Conservation (phyloP, 2,329 filamentous ascomycete genomes). For the Hymenoscyphus fructigenus region DNA sequence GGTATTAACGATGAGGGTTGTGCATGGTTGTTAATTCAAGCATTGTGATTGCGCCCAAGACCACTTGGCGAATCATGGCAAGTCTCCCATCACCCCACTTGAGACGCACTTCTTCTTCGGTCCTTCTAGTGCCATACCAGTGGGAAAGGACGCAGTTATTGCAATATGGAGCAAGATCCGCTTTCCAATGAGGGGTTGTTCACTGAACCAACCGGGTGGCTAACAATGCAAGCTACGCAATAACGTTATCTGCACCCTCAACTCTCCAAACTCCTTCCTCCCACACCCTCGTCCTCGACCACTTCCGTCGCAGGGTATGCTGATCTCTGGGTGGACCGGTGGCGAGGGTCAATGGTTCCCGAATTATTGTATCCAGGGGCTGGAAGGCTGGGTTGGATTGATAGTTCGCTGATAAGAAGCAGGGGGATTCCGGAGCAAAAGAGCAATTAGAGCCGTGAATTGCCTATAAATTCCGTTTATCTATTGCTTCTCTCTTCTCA, state of each 20-base stretch:
- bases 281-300: neutral
- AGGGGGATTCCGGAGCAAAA: neutral
- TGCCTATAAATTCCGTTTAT: conserved; percentile 3
- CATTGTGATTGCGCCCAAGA: neutral
- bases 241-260: neutral
- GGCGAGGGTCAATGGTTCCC: neutral
- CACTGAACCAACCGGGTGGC: neutral
- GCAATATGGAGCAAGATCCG: neutral
- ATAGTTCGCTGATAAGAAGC: neutral
- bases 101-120: conserved; percentile 6
- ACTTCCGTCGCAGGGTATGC: neutral
- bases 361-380: neutral
- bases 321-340: neutral
- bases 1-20: neutral
- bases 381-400: neutral
- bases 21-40: conserved; percentile 7
- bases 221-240: neutral
- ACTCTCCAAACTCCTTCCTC: neutral
- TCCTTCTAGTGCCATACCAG: conserved; percentile 5
- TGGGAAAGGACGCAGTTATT: neutral
- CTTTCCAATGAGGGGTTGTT: neutral
- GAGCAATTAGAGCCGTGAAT: neutral
- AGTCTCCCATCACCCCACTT: neutral
- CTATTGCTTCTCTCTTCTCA: neutral
- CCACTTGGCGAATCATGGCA: neutral